Evolutionary conservation across 352 stramenopile genomes (phyloP).

Genomic region (Pythium utonaiense): DNA sequence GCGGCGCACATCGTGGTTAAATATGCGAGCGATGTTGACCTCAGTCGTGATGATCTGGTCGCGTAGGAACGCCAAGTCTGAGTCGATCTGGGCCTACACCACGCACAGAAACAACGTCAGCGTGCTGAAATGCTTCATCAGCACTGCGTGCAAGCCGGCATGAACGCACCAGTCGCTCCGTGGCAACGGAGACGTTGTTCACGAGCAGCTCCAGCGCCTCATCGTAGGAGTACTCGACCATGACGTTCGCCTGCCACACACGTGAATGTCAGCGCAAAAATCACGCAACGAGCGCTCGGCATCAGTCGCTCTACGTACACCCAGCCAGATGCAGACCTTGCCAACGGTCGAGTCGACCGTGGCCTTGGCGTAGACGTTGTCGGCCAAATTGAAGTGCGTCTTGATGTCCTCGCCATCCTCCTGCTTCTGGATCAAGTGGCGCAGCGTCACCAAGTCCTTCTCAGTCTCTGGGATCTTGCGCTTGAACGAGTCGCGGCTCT

Average conservation of each 20-base stretch:
- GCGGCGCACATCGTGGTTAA: slow-evolving; percentile 95
- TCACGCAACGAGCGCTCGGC: no score
- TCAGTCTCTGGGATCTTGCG: slow-evolving; percentile 91
- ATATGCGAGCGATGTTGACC: slow-evolving; percentile 96
- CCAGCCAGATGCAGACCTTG: slow-evolving; percentile 96
- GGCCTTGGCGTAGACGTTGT: slow-evolving; percentile 95
- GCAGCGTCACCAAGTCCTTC: slow-evolving; percentile 81
- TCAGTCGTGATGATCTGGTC: slow-evolving; percentile 98
- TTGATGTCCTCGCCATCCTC: slow-evolving; percentile 78
- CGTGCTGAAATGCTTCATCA: neutral
- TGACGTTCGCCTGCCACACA: slow-evolving; percentile 87
- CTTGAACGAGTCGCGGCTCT: slow-evolving; percentile 85
- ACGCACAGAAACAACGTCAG: neutral
- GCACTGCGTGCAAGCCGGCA: no score
- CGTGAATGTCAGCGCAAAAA: no score
- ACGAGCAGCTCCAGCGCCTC: slow-evolving; percentile 90
- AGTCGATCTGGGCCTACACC: slow-evolving; percentile 64
- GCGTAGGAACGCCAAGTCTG: slow-evolving; percentile 92
- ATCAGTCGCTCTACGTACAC: no score
- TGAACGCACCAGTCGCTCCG: slow-evolving; percentile 63
- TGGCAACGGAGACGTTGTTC: slow-evolving; percentile 64
- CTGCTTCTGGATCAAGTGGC: slow-evolving; percentile 67
- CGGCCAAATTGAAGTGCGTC: slow-evolving; percentile 93
- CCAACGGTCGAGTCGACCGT: slow-evolving; percentile 86
- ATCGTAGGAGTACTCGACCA: slow-evolving; percentile 97